Base-by-base conservation (phyloP, 352 stramenopile species). In the Phytopythium mirpurense region DNA sequence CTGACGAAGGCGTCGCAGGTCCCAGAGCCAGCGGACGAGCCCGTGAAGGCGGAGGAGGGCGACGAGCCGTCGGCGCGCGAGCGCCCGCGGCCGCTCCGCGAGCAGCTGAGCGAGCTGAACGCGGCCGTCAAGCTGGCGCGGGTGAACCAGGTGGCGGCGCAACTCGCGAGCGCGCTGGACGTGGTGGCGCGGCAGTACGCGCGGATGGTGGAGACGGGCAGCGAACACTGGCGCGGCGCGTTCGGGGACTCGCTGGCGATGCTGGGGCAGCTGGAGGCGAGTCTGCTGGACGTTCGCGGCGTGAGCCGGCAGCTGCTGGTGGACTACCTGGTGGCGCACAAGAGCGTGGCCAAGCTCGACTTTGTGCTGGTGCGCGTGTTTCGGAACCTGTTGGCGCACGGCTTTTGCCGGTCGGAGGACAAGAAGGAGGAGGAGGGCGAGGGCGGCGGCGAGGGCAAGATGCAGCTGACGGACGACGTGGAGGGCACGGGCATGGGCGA, bases 401-500 rank as follows among this genome's bases (percentile, higher is more conserved):
- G 96, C 31, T 98, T 98, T 65, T 99, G 96, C 55, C 78, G 79
- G 19, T 71, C 80, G 32, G 85, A 98, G 19, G 76, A 88, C 10
- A 84, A 98, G 34, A 81, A 90, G 36, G 85, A 90, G 35, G 86
- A 94, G 7, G 92, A 97, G 35, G 83, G 92, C 14, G 91, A 96
- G 12, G 86, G 88, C 6, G 77, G 90, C 26, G 83, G 80, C 8
- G 72, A 78, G 21, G 78, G 85, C 31, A 92, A 96, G 53, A 97
- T 96, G 81, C 96, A 97, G 42, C 98, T 99, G 68, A 91, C 98
- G 54, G 96, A 99, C 41, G 96, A 99, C 53, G 90, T 98, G 11
- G 97, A 99, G 54, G 98, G 98, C 44, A 99, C 97, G 14, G 98
- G 98, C 21, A 99, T 99, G 97, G 98, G 97, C 31, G 96, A 99